Percentiles rank a stretch among this genome's conserved stretches.
Conservation (phyloP, 1,284 basidiomycete species). For the Phlebopus sp. region DNA sequence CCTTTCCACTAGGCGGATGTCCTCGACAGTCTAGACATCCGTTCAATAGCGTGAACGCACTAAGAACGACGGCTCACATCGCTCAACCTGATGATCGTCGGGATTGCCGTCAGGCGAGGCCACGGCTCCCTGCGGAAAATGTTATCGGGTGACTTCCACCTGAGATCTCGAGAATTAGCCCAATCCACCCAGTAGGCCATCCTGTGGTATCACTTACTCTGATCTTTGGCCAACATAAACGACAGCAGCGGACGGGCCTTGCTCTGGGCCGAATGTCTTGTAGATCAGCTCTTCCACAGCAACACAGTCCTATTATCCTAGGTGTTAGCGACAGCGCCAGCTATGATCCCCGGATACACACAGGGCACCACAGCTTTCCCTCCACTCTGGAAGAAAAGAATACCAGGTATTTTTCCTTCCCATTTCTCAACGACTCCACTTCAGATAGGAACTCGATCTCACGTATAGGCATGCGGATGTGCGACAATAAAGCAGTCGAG, state of each 20-base stretch:
- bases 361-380: constrained; percentile 65
- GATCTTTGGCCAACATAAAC: constrained; percentile 70
- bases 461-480: constrained; percentile 28
- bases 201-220: constrained; percentile 48
- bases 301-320: constrained; percentile 61
- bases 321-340: constrained; percentile 3
- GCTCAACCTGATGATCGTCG: constrained; percentile 70
- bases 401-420: constrained; percentile 53
- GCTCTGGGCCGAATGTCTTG: constrained; percentile 49
- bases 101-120: constrained; percentile 56
- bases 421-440: constrained; percentile 36
- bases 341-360: constrained; percentile 32
- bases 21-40: constrained; percentile 42
- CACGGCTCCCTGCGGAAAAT: constrained; percentile 64
- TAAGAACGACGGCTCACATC: constrained; percentile 48
- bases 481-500: no score
- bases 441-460: constrained; percentile 28
- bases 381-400: constrained; percentile 64
- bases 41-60: constrained; percentile 1
- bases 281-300: constrained; percentile 62
- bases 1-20: constrained; percentile 59
- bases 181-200: not conserved
- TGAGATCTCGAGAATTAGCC: constrained; percentile 26
- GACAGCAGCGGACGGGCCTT: constrained; percentile 60
- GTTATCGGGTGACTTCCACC: constrained; percentile 68